These are phyloP conservation scores for Nemania sp. DNA, from an alignment of 2,329 filamentous ascomycete genomes.

Conservation along the genomic window DNA sequence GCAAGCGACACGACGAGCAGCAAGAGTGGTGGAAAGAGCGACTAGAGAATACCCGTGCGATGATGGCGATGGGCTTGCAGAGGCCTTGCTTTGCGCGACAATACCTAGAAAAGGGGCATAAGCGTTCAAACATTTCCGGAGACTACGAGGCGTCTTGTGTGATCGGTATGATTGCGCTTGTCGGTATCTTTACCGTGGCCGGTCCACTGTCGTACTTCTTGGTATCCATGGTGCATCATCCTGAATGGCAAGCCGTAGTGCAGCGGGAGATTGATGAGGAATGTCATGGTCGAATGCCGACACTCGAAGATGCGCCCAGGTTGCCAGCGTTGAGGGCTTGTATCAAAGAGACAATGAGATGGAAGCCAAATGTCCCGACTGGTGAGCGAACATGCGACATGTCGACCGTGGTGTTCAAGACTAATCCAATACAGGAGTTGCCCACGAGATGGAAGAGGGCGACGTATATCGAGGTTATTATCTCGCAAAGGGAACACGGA, in stretches of 20 bases:
- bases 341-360: slow-evolving; percentile 50
- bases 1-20: slow-evolving; percentile 56
- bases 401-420: neutral
- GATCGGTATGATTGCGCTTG: slow-evolving; percentile 44
- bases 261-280: slow-evolving; percentile 50
- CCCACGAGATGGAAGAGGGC: slow-evolving; percentile 55
- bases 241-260: slow-evolving; percentile 49
- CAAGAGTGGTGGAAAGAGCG: slow-evolving; percentile 56
- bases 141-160: slow-evolving; percentile 41
- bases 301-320: slow-evolving; percentile 47
- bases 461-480: slow-evolving; percentile 53
- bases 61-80: slow-evolving; percentile 46
- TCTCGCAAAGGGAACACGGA: slow-evolving; percentile 51
- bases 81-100: slow-evolving; percentile 47
- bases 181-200: slow-evolving; percentile 44
- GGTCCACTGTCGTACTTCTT: slow-evolving; percentile 44
- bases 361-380: slow-evolving; percentile 51
- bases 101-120: slow-evolving; percentile 45
- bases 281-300: slow-evolving; percentile 47
- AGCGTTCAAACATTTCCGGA: slow-evolving; percentile 36
- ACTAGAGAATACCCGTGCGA: slow-evolving; percentile 43
- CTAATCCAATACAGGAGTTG: slow-evolving; percentile 45
- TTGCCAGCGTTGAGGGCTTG: slow-evolving; percentile 50
- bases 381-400: slow-evolving; percentile 28
- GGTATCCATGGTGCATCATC: slow-evolving; percentile 52